Evolutionary conservation across 2,329 filamentous ascomycete genomes (phyloP).

Genomic region (Colletotrichum musae): DNA sequence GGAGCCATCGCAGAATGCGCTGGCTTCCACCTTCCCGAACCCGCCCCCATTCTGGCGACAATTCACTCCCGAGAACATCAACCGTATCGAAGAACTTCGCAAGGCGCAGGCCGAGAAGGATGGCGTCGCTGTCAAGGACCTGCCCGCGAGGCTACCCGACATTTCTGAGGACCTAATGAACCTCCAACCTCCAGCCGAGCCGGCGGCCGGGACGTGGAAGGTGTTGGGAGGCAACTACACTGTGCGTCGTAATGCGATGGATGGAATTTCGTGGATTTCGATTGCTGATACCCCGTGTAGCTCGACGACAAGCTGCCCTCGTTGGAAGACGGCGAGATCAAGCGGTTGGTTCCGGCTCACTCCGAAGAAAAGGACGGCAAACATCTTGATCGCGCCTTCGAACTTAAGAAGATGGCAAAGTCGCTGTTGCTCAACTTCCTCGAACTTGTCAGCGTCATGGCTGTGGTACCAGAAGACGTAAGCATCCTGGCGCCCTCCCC

Average conservation of each 20-base stretch:
- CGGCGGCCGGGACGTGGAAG: slow-evolving; percentile 78
- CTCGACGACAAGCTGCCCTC: slow-evolving; percentile 74
- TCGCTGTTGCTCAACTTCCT: slow-evolving; percentile 91
- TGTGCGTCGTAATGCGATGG: slow-evolving; percentile 48
- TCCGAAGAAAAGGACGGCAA: slow-evolving; percentile 64
- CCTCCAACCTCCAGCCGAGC: slow-evolving; percentile 86
- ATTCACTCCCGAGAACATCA: slow-evolving; percentile 84
- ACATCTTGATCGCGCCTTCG: slow-evolving; percentile 74
- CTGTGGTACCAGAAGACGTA: slow-evolving; percentile 73
- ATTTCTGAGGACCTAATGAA: slow-evolving; percentile 81
- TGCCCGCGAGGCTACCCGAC: slow-evolving; percentile 55
- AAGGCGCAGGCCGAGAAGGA: slow-evolving; percentile 54
- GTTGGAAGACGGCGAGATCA: slow-evolving; percentile 79
- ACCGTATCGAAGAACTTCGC: slow-evolving; percentile 65
- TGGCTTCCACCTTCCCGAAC: slow-evolving; percentile 82
- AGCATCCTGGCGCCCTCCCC: slow-evolving; percentile 26
- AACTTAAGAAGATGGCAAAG: slow-evolving; percentile 85
- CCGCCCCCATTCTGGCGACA: slow-evolving; percentile 92
- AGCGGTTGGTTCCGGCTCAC: slow-evolving; percentile 56
- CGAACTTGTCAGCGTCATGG: slow-evolving; percentile 82
- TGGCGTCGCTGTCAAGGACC: slow-evolving; percentile 39
- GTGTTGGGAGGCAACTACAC: slow-evolving; percentile 80
- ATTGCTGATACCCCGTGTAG: slow-evolving; percentile 48
- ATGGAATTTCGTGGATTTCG: no score
- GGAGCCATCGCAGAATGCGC: slow-evolving; percentile 57